These are phyloP conservation scores for Stramenopiles sp. DNA, from an alignment of 352 stramenopile species.

Conservation along the genomic window DNA sequence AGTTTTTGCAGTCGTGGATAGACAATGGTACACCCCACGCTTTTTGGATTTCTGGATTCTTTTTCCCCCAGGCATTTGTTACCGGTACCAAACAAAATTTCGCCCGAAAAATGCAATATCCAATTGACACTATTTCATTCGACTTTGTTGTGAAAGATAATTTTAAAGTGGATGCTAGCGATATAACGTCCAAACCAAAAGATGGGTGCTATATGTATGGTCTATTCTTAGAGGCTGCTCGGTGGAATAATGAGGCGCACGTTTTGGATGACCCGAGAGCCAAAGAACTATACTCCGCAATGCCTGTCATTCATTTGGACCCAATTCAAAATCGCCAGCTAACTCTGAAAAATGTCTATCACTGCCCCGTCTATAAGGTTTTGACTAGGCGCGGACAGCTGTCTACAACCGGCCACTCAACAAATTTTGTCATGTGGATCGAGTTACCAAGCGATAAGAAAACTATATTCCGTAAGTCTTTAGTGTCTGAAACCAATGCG, in stretches of 20 bases:
- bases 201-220: constrained; percentile 69
- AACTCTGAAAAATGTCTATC: constrained; percentile 58
- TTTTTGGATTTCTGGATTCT: constrained; percentile 72
- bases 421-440: constrained; percentile 93
- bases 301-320: constrained; percentile 50
- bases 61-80: constrained; percentile 71
- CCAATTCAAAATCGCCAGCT: constrained; percentile 48
- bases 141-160: constrained; percentile 53
- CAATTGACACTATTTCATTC: constrained; percentile 73
- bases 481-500: constrained; percentile 76
- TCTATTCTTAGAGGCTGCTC: constrained; percentile 66
- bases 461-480: constrained; percentile 41
- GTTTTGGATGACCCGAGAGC: constrained; percentile 34
- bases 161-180: constrained; percentile 15
- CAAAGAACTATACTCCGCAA: constrained; percentile 34
- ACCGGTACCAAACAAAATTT: constrained; percentile 74
- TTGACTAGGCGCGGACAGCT: constrained; percentile 70
- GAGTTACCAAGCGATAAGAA: constrained; percentile 55
- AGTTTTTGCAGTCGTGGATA: constrained; percentile 48
- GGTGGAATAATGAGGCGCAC: constrained; percentile 44
- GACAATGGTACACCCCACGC: constrained; percentile 43
- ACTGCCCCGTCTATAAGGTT: constrained; percentile 83
- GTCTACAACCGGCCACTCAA: constrained; percentile 81
- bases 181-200: constrained; percentile 30
- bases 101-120: constrained; percentile 53